Evolutionary conservation across 306 rosid genomes (phyloP), one percentile per base, ranked within the genome.

Genomic region (Medicago ruthenica): DNA sequence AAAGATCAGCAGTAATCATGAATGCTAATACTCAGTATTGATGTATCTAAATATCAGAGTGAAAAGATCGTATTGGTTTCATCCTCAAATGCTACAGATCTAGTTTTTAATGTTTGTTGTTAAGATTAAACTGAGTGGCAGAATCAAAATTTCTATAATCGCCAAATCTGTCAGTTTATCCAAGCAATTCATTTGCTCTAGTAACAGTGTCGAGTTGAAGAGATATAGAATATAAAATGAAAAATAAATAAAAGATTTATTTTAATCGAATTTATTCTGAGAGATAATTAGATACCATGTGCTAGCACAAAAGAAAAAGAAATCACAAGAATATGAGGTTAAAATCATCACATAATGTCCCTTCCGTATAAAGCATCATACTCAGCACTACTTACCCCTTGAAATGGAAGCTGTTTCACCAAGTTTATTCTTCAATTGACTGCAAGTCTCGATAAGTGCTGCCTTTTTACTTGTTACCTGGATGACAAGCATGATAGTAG

Each of bases 391-490:
- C 69, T 72, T 86, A 90, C 98, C 99, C 83, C 64, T 83, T 22
- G 91, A 95, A 66, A 96, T 82, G 39, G 82, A 80, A 80, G 95
- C 91, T 44, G 87, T 78, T 80, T 65, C 88, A 77, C 92, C 88
- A 41, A 92, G 82, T 86, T 84, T 96, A 78, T 81, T 84, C 85
- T 88, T 86, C 91, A 96, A 84, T 69, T 80, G 89, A 84, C 80
- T 81, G 83, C 77, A 77, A 53, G 85, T 81, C 86, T 90, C 96
- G 55, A 96, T 92, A 82, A 87, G 83, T 15, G 93, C 86, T 1
- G 93, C 92, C 84, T 96, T 96, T 83, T 96, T 92, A 75, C 88
- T 79, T 59, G 99, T 92, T 70, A 96, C 99, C 99, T 92, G 66
- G 47, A 18, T 55, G 71, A 75, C 59, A 77, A 76, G 70, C 39